These are phyloP conservation scores for Trypanosoma conorhini DNA, from an alignment of 208 protist genomes.

Conservation along the genomic window DNA sequence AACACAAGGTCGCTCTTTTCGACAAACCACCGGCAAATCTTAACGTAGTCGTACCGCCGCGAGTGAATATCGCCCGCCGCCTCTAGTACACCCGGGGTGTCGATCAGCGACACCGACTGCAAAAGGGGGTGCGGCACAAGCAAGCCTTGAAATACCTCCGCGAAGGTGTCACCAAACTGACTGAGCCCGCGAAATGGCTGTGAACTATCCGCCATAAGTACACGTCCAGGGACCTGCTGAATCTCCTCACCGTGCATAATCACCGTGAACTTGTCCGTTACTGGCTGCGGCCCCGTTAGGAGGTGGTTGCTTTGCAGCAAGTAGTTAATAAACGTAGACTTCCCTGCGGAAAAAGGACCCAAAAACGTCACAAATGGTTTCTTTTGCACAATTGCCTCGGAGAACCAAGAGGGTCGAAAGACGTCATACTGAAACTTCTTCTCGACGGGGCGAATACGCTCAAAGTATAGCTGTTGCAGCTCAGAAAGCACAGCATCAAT, in stretches of 20 bases:
- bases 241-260: constrained; percentile 90
- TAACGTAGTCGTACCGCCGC: constrained; percentile 75
- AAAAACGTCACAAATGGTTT: constrained; percentile 86
- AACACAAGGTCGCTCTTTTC: constrained; percentile 95
- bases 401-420: constrained; percentile 65
- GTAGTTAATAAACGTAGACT: constrained; percentile 96
- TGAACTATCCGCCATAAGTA: constrained; percentile 78
- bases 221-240: constrained; percentile 85
- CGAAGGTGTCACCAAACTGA: constrained; percentile 88
- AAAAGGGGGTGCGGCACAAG: constrained; percentile 85
- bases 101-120: constrained; percentile 93
- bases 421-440: constrained; percentile 63
- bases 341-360: constrained; percentile 90
- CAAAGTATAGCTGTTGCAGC: constrained; percentile 55
- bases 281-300: constrained; percentile 94
- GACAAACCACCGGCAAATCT: constrained; percentile 93
- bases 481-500: constrained; percentile 51
- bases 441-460: constrained; percentile 68
- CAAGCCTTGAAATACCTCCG: constrained; percentile 84
- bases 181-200: constrained; percentile 91
- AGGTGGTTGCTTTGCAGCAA: constrained; percentile 83
- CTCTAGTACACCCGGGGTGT: constrained; percentile 97
- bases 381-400: constrained; percentile 71
- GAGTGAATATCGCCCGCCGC: constrained; percentile 70
- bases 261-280: constrained; percentile 95